phyloP scores from a whole-genome alignment of 768 basidiomycete genomes.

The Tulasnella sp. region DNA sequence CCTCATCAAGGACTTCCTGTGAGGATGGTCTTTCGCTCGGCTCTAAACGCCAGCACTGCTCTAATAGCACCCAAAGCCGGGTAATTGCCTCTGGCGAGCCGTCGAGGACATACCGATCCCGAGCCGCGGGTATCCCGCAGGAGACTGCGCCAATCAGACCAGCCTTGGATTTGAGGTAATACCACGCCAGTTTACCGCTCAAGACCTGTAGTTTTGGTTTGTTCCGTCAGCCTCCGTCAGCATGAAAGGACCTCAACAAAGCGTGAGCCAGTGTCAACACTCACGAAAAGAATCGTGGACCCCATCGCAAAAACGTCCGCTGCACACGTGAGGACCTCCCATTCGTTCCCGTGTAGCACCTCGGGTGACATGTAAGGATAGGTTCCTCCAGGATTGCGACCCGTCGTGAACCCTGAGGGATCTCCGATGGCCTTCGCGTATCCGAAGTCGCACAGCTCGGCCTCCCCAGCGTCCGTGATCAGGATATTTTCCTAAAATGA shows the following conservation, averaged over 20 bases:
- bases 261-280: not conserved
- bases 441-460: conserved; percentile 18
- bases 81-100: not conserved
- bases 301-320: not conserved
- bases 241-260: not conserved
- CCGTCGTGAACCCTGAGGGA: not conserved
- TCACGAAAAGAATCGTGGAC: not conserved
- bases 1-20: not conserved
- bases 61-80: not conserved
- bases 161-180: not conserved
- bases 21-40: not conserved
- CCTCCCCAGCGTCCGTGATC: not conserved
- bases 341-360: not conserved
- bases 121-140: not conserved
- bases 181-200: not conserved
- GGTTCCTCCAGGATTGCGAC: not conserved
- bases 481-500: conserved; percentile 11
- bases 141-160: not conserved
- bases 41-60: not conserved
- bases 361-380: conserved; percentile 18
- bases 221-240: not conserved
- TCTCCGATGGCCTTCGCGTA: not conserved
- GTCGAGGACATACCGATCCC: not conserved
- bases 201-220: not conserved
- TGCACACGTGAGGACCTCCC: not conserved